Evolutionary conservation across 1,284 basidiomycete genomes (phyloP).

Genomic region (Moesziomyces parantarcticus): DNA sequence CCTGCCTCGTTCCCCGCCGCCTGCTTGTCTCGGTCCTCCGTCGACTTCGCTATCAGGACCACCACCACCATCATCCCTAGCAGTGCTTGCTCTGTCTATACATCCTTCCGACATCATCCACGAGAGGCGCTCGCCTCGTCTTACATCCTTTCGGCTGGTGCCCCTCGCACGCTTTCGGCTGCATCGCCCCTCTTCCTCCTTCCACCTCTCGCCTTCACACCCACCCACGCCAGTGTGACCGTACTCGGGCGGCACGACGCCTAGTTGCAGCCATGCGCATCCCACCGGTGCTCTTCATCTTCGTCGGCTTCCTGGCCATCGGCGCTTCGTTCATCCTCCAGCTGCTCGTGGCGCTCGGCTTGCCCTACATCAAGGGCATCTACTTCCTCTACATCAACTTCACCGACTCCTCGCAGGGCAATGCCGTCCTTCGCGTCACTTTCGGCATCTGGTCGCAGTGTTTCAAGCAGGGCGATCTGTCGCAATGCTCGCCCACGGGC

Average conservation of each 20-base stretch:
- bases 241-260: not conserved
- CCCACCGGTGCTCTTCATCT: conserved; percentile 33
- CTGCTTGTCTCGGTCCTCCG: conserved; percentile 5
- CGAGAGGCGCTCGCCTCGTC: conserved; percentile 3
- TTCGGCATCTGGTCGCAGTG: conserved; percentile 59
- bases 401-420: conserved; percentile 9
- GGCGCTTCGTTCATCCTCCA: conserved; percentile 60
- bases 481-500: conserved; percentile 36
- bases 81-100: not conserved
- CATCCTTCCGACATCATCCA: not conserved
- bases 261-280: conserved; percentile 27
- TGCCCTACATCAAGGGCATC: conserved; percentile 58
- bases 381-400: conserved; percentile 53
- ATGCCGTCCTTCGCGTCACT: conserved; percentile 15
- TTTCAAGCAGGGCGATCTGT: conserved; percentile 10
- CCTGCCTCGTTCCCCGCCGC: not conserved
- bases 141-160: conserved; percentile 23
- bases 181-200: not conserved
- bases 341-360: conserved; percentile 50
- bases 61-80: conserved; percentile 9
- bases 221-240: not conserved
- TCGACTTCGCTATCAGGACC: not conserved
- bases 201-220: not conserved
- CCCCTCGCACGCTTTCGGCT: conserved; percentile 16
- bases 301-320: conserved; percentile 53